Evolutionary conservation across 139 green algal genomes (phyloP).

Genomic region (Prasinococcaceae sp.): DNA sequence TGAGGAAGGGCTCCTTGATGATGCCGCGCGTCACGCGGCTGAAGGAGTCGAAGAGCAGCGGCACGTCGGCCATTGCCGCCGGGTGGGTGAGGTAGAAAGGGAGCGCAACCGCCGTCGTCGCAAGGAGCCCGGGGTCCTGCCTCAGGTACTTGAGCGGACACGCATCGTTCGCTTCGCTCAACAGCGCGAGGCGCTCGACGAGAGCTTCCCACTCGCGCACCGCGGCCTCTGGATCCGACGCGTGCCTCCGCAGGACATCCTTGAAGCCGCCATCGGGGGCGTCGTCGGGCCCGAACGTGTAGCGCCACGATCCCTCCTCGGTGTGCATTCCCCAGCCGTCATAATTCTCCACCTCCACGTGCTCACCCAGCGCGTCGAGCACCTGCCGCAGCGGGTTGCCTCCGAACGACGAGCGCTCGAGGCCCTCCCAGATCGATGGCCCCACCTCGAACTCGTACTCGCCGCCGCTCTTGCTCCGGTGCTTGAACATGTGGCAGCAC

Average conservation of each 20-base stretch:
- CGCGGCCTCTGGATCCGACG: conserved; percentile 6
- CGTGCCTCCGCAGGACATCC: conserved; percentile 4
- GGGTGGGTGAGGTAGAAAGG: conserved; percentile 14
- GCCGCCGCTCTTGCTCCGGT: not conserved
- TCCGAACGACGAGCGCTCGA: not conserved
- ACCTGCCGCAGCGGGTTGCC: conserved; percentile 23
- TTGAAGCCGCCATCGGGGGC: conserved; percentile 12
- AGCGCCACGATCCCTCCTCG: conserved; percentile 9
- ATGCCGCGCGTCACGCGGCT: conserved; percentile 13
- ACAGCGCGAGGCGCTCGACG: conserved; percentile 6
- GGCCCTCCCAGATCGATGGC: conserved; percentile 16
- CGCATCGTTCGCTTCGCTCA: conserved; percentile 13
- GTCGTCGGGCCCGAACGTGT: conserved; percentile 5
- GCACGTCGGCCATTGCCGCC: conserved; percentile 7
- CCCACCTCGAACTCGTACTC: conserved; percentile 18
- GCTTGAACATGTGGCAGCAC: not conserved
- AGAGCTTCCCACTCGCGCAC: conserved; percentile 13
- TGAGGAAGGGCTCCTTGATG: conserved; percentile 70
- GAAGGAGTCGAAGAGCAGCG: conserved; percentile 13
- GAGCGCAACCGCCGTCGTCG: conserved; percentile 1
- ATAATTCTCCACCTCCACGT: conserved; percentile 49
- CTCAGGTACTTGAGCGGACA: conserved; percentile 11
- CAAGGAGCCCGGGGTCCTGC: conserved; percentile 9
- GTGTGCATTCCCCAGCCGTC: conserved; percentile 61
- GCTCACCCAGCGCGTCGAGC: conserved; percentile 30